Evolutionary conservation across 2,329 filamentous ascomycete species (phyloP).

Genomic region (Alternaria incomplexa): DNA sequence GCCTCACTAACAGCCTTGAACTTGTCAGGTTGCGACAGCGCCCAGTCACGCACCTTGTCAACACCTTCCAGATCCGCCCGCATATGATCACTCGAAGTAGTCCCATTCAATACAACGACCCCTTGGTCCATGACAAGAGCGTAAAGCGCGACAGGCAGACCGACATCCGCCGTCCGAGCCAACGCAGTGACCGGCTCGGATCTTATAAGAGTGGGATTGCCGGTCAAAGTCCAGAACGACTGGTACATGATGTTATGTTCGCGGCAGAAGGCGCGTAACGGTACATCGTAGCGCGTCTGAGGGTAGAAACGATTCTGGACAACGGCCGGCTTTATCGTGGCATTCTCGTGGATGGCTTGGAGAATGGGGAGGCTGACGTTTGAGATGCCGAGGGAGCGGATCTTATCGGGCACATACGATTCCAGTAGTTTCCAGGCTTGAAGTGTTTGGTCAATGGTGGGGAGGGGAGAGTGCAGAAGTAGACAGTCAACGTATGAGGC

Average conservation of each 20-base stretch:
- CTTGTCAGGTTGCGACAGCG: constrained; percentile 51
- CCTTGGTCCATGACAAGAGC: constrained; percentile 61
- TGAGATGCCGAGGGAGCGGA: constrained; percentile 75
- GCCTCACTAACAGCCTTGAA: constrained; percentile 54
- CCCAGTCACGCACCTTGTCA: constrained; percentile 50
- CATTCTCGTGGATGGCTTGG: constrained; percentile 56
- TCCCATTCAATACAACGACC: constrained; percentile 62
- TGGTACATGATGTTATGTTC: constrained; percentile 63
- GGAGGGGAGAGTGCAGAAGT: constrained; percentile 64
- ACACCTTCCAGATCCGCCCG: constrained; percentile 57
- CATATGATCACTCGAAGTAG: constrained; percentile 60
- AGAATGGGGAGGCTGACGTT: constrained; percentile 70
- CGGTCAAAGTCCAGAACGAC: constrained; percentile 67
- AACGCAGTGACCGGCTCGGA: constrained; percentile 59
- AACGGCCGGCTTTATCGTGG: constrained; percentile 62
- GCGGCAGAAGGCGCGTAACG: constrained; percentile 63
- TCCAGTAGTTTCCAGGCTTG: constrained; percentile 72
- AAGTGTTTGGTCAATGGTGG: constrained; percentile 60
- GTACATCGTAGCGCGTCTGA: constrained; percentile 64
- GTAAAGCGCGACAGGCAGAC: constrained; percentile 60
- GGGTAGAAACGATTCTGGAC: constrained; percentile 79
- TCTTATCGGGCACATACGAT: constrained; percentile 67
- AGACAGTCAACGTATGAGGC: constrained; percentile 62
- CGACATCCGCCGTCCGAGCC: constrained; percentile 52
- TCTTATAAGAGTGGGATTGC: constrained; percentile 60